Evolutionary conservation across 1,284 basidiomycete genomes (phyloP), one percentile per base, ranked within the genome.

Genomic region (Inonotus hispidus): DNA sequence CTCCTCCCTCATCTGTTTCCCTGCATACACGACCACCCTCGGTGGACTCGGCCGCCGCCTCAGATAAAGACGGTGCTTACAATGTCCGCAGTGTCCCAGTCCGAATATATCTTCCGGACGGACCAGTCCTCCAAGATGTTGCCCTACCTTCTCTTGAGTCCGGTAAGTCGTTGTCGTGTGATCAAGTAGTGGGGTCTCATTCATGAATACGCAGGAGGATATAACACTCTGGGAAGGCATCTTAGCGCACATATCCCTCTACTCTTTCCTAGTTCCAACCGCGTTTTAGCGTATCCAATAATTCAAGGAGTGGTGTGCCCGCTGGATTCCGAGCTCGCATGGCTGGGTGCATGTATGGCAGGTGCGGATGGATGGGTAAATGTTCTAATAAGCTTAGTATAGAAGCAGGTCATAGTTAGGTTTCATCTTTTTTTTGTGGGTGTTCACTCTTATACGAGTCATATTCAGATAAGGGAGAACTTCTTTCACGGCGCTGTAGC

Each of bases 301-400:
- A 79, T 95, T 16, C 95, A 98, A 71, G 96, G 96, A 3, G 86
- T 98, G n/a, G 74, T 84, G 1, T 76, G 91, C 2, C 96, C 96
- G 0, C 77, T 85, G 16, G 95, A 97, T 49, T 81, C 93, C 1
- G 95, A 98, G 69, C 81, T 98, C 70, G 93, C 89, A 1, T 98
- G 95, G 95, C 73, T 98, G 13, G 92, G 93, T 13, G 87, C 92
- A 11, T 94, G 92, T 67, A 78, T 98, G 73, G 83, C 88, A 13
- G 93, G 94, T 10, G 92, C 93, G 5, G 96, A 98, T 70, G 96
- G 96, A 6, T 98, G 95, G 95, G 79, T 97, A 27, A 88, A 90
- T 67, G 80, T 96, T 56, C 94, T 92, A 67, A 78, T 95, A 43
- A 88, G 89, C 45, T 74, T 92, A 27, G 32, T 57, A 23, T 57